Evolutionary conservation across 768 basidiomycete genomes (phyloP), one percentile per base, ranked within the genome.

Genomic region (Phlegmacium glaucopus): DNA sequence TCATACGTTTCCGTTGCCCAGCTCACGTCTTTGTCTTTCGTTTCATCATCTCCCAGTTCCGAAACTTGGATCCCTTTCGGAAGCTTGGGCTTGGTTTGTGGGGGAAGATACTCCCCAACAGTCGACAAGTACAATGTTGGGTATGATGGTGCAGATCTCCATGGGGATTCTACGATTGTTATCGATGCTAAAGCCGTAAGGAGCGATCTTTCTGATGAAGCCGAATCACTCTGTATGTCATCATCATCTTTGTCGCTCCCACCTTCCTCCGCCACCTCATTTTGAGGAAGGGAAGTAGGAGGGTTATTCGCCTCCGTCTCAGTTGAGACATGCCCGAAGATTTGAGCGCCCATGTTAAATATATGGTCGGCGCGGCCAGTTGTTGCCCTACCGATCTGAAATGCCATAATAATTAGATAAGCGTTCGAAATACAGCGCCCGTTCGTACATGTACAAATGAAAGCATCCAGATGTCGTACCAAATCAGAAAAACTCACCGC

Each of bases 1-100:
- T 94, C 93, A 61, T 90, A 95, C 15, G 76, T 71, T 62, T 95
- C 93, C 5, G 78, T 67, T 9, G 72, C 64, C 90, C 85, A 88
- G 12, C 67, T 68, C 16, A 73, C 66, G 46, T 72, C 53, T 15
- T 61, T 59, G 22, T 51, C 52, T 25, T 57, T 55, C 35, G 52
- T 55, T 39, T 54, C 54, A 16, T 58, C 56, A 17, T 56, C 59
- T 26, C 46, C 67, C 22, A 67, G 67, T 22, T 74, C 72, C 17
- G 72, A 67, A 30, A 82, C 68, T 9, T 73, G 71, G 15, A 74
- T 66, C 12, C 64, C 71, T 2, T 74, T 59, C 1, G 74, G 68
- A 0, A 73, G 56, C 52, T 74, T 83, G 37, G 62, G 45, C 54
- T 79, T 82, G 9, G 79, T 59, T 41, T 72, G 70, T 1, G 80